These are phyloP conservation scores for Casuarina glauca DNA, from an alignment of 306 rosid genomes.

Conservation along the genomic window DNA sequence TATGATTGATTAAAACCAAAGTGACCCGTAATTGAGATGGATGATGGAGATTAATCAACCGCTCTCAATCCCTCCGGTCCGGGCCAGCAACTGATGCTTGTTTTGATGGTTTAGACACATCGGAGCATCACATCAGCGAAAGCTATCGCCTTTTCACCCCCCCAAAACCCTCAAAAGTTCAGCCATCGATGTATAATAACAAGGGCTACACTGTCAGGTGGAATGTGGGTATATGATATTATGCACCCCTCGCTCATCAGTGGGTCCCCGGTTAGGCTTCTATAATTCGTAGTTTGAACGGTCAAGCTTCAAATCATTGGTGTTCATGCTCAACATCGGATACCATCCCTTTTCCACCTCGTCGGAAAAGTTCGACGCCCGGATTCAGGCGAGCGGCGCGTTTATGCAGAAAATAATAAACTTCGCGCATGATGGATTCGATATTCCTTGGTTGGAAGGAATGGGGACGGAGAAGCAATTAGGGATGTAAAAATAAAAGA, in stretches of 20 bases:
- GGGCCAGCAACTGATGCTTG: conserved; percentile 26
- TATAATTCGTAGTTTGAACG: conserved; percentile 65
- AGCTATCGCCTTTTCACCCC: conserved; percentile 37
- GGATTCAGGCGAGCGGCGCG: too few species aligned
- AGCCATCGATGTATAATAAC: conserved; percentile 45
- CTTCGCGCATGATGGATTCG: neutral
- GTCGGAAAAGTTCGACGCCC: too few species aligned
- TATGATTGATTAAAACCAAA: neutral
- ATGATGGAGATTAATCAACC: conserved; percentile 9
- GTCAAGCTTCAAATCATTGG: conserved; percentile 85
- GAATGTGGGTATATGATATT: conserved; percentile 29
- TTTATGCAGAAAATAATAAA: neutral
- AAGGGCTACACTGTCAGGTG: conserved; percentile 33
- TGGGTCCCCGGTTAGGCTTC: conserved; percentile 38
- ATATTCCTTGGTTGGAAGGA: neutral
- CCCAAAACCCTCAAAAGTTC: conserved; percentile 31
- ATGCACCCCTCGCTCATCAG: conserved; percentile 18
- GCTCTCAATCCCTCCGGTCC: neutral
- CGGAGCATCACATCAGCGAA: conserved; percentile 57
- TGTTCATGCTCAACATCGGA: conserved; percentile 59
- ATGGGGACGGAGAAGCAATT: too few species aligned
- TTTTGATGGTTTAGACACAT: conserved; percentile 33
- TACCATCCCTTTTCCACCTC: conserved; percentile 30
- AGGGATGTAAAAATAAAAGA: neutral
- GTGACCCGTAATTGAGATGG: neutral